Base-by-base conservation (phyloP, 2,329 filamentous ascomycete genomes). In the Talaromyces sp. region DNA sequence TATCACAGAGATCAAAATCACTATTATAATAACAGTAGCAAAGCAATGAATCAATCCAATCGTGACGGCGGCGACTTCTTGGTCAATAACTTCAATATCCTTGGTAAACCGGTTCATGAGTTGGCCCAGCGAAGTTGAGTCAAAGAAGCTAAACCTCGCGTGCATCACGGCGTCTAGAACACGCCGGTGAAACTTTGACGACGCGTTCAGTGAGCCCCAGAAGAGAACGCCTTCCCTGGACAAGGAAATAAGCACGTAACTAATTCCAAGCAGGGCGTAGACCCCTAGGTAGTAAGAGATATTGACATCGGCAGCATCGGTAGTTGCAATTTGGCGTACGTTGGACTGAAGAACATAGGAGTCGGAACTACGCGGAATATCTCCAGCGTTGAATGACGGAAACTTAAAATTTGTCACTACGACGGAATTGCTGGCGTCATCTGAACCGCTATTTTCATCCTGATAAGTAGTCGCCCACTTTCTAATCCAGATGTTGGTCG, bases 51-150 rank as follows among this genome's bases (percentile, higher is more conserved):
- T 31, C 15, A 22, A 35, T 10, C 43, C 51, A 11, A 56, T 56
- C 15, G 43, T 36, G 9, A 56, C 50, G 3, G 43, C 53, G 8
- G 53, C 21, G n/a, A 50, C 35, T 19, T 21, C 25, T 50, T 56
- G 54, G 25, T 56, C 54, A 22, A 51, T 36, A 2, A 37, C 35
- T 31, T 56, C 43, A n/a, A 56, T 21, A 21, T 56, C 54, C 31
- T 48, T 56, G 17, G 54, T 31, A 2, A 51, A 39, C 3, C 54
- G 21, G 35, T 56, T 56, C 1, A 43, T 50, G 21, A 56, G 50
- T 21, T 56, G 54, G 13, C 54, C 54, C 9, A 51, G 7, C 3
- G 54, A 43, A 2, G 31, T 15, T 4, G n/a, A 25, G n/a, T 56
- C 54, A 11, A 56, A 51, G 11, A 50, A 56, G 2, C 28, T n/a